phyloP scores from a whole-genome alignment of 2,329 filamentous ascomycete genomes.

The Canariomyces notabilis region DNA sequence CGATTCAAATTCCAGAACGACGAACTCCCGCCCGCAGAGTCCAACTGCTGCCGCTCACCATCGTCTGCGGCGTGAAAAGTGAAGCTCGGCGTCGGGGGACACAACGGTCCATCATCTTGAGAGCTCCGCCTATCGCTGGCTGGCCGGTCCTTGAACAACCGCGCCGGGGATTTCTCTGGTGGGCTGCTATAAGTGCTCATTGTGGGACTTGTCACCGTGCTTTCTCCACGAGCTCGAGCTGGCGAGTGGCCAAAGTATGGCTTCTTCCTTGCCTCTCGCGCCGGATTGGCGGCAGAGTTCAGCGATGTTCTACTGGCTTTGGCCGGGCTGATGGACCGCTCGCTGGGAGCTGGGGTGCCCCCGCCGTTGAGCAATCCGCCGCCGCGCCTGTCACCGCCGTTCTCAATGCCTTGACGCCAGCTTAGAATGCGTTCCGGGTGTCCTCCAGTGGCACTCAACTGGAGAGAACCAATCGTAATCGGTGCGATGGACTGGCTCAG shows the following conservation, averaged over 20 bases:
- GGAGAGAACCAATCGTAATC: constrained; percentile 24
- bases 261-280: constrained; percentile 43
- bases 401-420: constrained; percentile 69
- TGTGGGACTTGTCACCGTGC: constrained; percentile 35
- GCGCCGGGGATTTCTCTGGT: constrained; percentile 5
- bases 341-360: constrained; percentile 40
- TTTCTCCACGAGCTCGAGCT: constrained; percentile 9
- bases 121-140: constrained; percentile 9
- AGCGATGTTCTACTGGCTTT: constrained; percentile 38
- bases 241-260: constrained; percentile 35
- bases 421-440: constrained; percentile 72
- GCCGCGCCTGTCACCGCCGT: constrained; percentile 33
- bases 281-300: constrained; percentile 35
- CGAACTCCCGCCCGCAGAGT: constrained; percentile 35
- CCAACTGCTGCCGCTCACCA: constrained; percentile 32
- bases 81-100: constrained; percentile 53
- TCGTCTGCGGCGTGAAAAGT: constrained; percentile 41
- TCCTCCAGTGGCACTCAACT: constrained; percentile 28
- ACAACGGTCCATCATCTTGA: constrained; percentile 24
- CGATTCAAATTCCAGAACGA: constrained; percentile 55
- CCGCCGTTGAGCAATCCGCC: constrained; percentile 31
- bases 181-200: constrained; percentile 29
- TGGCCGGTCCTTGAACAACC: constrained; percentile 22
- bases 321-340: constrained; percentile 52
- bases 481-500: constrained; percentile 37